Evolutionary conservation across 306 rosid species (phyloP), one percentile per base, ranked within the genome.

Genomic region (Prosopis cineraria): DNA sequence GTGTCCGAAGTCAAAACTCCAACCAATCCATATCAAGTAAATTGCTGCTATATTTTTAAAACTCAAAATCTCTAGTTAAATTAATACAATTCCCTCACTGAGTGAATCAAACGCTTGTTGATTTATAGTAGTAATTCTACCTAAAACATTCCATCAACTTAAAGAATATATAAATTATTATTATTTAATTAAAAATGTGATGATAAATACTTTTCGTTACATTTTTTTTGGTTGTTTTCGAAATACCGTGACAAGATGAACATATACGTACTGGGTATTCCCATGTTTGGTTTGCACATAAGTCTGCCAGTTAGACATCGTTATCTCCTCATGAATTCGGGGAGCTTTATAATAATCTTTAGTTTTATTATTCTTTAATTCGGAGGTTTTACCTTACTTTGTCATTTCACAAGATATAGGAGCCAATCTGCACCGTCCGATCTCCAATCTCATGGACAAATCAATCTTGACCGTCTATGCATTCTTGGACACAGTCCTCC

Each of bases 381-480:
- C 33, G 67, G 11, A 41, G 39, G 56, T 60, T 14, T n/a, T 60
- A 53, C 43, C 62, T 24, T 31, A 30, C 30, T 73, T 80, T 81
- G 75, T 73, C 79, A 77, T 62, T 64, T 56, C 74, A 68, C 71
- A 64, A 29, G 41, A 45, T 7, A 1, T 53, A 29, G 83, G 82
- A 74, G 64, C 19, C 14, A 70, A 70, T 85, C 79, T 22, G 31
- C 53, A 55, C 85, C 81, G 69, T 71, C 60, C 79, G 52, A 76
- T 77, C 73, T 25, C 44, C 70, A 72, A 80, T 76, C 55, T 70
- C 70, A 65, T 6, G 55, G 70, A 47, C 27, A 25, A 74, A 64
- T 16, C 30, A 76, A 82, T 77, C 88, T 67, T 76, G 80, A 86
- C 84, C 86, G 22, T 81, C 81, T 37, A 68, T 77, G 82, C 83